These are phyloP conservation scores for Pyrrhoderma noxium DNA, from an alignment of 1,284 basidiomycete genomes.

Conservation along the genomic window DNA sequence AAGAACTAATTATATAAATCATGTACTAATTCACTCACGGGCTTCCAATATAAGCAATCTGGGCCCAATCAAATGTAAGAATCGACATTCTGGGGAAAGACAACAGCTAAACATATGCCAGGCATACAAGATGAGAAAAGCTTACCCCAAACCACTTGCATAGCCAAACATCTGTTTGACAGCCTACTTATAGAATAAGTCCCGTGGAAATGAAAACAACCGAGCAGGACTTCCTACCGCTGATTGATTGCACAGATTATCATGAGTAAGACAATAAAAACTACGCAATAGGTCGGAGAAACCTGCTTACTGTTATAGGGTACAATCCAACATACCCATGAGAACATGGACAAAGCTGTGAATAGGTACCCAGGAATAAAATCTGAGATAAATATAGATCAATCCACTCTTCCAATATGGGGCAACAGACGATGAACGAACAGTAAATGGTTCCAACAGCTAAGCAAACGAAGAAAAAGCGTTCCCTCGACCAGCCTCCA, in stretches of 20 bases:
- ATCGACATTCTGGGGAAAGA: conserved; percentile 17
- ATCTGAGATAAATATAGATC: conserved; percentile 10
- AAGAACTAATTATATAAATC: background rate
- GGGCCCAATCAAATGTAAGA: conserved; percentile 21
- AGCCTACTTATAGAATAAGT: conserved; percentile 3
- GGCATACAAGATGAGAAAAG: conserved; percentile 21
- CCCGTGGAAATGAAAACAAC: background rate
- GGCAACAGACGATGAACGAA: conserved; percentile 24
- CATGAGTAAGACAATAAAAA: background rate
- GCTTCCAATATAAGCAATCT: conserved; percentile 21
- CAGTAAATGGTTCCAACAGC: conserved; percentile 31
- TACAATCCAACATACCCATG: conserved; percentile 35
- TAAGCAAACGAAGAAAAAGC: conserved; percentile 30
- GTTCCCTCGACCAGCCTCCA: conserved; percentile 26
- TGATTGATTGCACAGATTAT: background rate
- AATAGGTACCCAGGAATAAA: conserved; percentile 29
- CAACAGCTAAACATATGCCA: conserved; percentile 21
- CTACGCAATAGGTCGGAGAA: background rate
- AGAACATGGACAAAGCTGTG: conserved; percentile 29
- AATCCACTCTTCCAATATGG: background rate
- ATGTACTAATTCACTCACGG: conserved; percentile 13
- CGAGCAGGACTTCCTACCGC: too few species aligned
- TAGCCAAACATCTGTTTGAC: conserved; percentile 19
- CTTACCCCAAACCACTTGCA: conserved; percentile 12
- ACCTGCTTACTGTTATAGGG: conserved; percentile 21